Evolutionary conservation across 2,329 filamentous ascomycete species (phyloP).

Genomic region (Teratosphaeria gauchensis): DNA sequence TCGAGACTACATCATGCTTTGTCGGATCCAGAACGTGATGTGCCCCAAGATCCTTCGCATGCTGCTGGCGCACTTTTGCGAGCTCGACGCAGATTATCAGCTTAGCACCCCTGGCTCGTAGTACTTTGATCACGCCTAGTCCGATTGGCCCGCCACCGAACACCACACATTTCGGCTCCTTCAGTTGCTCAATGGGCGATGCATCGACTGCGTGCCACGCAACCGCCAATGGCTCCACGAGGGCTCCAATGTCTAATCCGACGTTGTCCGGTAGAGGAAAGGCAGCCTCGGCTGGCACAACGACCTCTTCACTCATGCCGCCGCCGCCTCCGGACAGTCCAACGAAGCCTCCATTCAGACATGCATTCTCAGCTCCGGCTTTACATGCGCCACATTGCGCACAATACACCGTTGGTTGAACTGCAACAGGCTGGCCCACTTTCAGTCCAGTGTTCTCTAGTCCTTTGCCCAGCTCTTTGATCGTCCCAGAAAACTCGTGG

Average conservation of each 20-base stretch:
- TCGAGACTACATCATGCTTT: slow-evolving; percentile 40
- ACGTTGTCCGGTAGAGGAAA: slow-evolving; percentile 44
- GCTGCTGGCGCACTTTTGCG: slow-evolving; percentile 40
- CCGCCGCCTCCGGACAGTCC: slow-evolving; percentile 40
- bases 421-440: slow-evolving; percentile 47
- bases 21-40: slow-evolving; percentile 45
- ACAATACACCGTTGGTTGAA: slow-evolving; percentile 53
- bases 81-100: slow-evolving; percentile 52
- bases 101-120: slow-evolving; percentile 44
- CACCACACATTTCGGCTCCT: slow-evolving; percentile 43
- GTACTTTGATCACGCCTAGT: slow-evolving; percentile 37
- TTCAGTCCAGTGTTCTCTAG: slow-evolving; percentile 30
- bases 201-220: slow-evolving; percentile 54
- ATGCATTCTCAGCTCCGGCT: slow-evolving; percentile 47
- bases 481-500: slow-evolving; percentile 54
- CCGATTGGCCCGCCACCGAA: slow-evolving; percentile 54
- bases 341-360: slow-evolving; percentile 44
- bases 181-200: slow-evolving; percentile 32
- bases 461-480: slow-evolving; percentile 47
- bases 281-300: slow-evolving; percentile 39
- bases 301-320: slow-evolving; percentile 47
- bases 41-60: slow-evolving; percentile 47
- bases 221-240: slow-evolving; percentile 55
- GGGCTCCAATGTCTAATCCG: slow-evolving; percentile 45
- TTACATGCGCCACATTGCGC: slow-evolving; percentile 47